Evolutionary conservation across 192 early-diverging fungal species (phyloP).

Genomic region (Backusella circina): DNA sequence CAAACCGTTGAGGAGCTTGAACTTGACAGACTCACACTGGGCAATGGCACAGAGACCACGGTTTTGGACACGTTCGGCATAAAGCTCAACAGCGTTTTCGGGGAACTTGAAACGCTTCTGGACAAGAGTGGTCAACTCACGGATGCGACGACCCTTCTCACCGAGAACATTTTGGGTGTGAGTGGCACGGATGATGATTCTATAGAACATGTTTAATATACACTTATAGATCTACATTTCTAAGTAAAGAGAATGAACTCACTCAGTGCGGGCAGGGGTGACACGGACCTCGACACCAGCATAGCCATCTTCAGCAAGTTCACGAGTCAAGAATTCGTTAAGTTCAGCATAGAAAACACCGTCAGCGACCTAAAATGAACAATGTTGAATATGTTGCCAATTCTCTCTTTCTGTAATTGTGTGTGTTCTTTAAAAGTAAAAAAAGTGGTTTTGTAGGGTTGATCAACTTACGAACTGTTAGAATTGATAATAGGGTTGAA

Average conservation of each 20-base stretch:
- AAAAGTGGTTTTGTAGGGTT: background rate
- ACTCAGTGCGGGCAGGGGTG: slow-evolving; percentile 96
- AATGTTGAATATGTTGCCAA: background rate
- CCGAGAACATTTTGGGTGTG: slow-evolving; percentile 97
- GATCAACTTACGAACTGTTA: slow-evolving; percentile 25
- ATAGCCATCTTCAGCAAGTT: slow-evolving; percentile 97
- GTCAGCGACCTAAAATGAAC: slow-evolving; percentile 84
- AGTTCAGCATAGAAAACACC: slow-evolving; percentile 99
- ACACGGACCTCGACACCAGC: slow-evolving; percentile 99
- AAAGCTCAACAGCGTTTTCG: slow-evolving; percentile 97
- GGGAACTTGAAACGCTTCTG: slow-evolving; percentile 99
- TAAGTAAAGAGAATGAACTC: background rate
- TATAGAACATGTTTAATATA: background rate
- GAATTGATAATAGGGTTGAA: background rate
- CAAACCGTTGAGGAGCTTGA: slow-evolving; percentile 96
- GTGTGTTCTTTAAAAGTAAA: too few species aligned
- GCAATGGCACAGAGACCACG: slow-evolving; percentile 98
- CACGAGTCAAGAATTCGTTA: slow-evolving; percentile 98
- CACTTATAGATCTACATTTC: background rate
- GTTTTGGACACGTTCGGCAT: slow-evolving; percentile 96
- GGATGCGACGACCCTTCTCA: slow-evolving; percentile 98
- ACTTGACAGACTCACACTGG: slow-evolving; percentile 98
- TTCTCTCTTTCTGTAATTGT: too few species aligned
- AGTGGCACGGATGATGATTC: slow-evolving; percentile 98
- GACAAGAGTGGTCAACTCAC: slow-evolving; percentile 95